Evolutionary conservation across 2,329 filamentous ascomycete species (phyloP), one percentile per base, ranked within the genome.

Genomic region (Coccinonectria pachysandricola): DNA sequence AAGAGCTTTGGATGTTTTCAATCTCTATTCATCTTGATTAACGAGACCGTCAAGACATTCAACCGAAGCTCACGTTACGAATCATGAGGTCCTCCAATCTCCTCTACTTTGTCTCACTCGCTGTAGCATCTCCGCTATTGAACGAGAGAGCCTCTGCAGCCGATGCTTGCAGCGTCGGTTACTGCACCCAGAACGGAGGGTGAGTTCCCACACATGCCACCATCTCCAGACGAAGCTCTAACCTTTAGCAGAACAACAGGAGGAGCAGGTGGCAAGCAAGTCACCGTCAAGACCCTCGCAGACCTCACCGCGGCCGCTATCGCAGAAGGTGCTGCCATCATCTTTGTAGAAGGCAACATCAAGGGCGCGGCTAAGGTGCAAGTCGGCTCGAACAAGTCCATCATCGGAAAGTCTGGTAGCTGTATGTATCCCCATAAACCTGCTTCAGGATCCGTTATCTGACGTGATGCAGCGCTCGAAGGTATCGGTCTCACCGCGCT

Each of bases 181-280:
- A 43, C 8, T 35, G 35, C 6, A 43, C 40, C 7, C 37, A 43
- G 13, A 43, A 43, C 22, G 40, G 40, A 21, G 40, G 39, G 39
- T 36, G 24, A n/a, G 28, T 13, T 9, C 11, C 19, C 8, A 1
- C 3, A 6, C 3, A 9, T 11, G 7, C 12, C 10, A 12, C 12
- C 1, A 1, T 3, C 4, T 10, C 2, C 3, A n/a, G 7, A 4
- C 6, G 12, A n/a, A n/a, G n/a, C n/a, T n/a, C 13, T 2, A 12
- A 18, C 22, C 13, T 6, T 4, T 6, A 0, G 10, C n/a, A 42
- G 39, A 3, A 43, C 40, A 2, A 43, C 28, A 0, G 40, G 40
- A 7, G 40, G 40, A 0, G 30, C 31, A 0, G 36, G 25, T n/a
- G 33, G 40, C 6, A 22, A 21, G 4, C 29, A 34, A 15, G 25